Evolutionary conservation across 176 grass and related monocot genomes (phyloP).

Genomic region (Avena eriantha): DNA sequence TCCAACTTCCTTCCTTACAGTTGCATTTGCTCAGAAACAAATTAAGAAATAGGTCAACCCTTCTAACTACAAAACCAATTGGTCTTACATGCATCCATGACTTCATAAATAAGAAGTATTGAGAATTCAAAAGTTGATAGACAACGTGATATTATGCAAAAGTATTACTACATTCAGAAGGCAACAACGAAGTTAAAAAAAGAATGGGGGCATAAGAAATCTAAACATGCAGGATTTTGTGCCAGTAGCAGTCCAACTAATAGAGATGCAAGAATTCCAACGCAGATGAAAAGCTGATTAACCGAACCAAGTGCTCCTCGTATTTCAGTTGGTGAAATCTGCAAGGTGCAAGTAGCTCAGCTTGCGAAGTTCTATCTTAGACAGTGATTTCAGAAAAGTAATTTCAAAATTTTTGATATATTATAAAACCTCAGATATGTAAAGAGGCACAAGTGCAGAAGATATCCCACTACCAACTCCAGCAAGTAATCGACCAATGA

Average conservation of each 20-base stretch:
- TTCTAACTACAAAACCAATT: not conserved
- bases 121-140: not conserved
- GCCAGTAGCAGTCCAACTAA: constrained; percentile 89
- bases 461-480: constrained; percentile 94
- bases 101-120: not conserved
- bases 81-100: not conserved
- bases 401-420: constrained; percentile 30
- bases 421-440: constrained; percentile 90
- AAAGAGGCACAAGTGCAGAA: constrained; percentile 94
- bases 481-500: constrained; percentile 84
- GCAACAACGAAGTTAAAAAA: not conserved
- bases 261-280: constrained; percentile 92
- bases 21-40: not conserved
- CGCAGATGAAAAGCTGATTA: constrained; percentile 98
- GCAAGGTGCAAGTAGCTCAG: no score
- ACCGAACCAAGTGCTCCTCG: constrained; percentile 90
- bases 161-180: not conserved
- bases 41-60: not conserved
- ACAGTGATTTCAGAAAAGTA: constrained; percentile 32
- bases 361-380: no score
- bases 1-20: not conserved
- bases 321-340: constrained; percentile 73
- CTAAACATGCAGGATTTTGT: constrained; percentile 82
- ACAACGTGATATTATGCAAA: no score
- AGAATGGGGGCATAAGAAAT: constrained; percentile 39